Percentiles rank a stretch among this genome's conserved stretches.
These are phyloP conservation scores for Cordyceps cateniannulata DNA, from an alignment of 2,329 filamentous ascomycete genomes.

Conservation along the genomic window DNA sequence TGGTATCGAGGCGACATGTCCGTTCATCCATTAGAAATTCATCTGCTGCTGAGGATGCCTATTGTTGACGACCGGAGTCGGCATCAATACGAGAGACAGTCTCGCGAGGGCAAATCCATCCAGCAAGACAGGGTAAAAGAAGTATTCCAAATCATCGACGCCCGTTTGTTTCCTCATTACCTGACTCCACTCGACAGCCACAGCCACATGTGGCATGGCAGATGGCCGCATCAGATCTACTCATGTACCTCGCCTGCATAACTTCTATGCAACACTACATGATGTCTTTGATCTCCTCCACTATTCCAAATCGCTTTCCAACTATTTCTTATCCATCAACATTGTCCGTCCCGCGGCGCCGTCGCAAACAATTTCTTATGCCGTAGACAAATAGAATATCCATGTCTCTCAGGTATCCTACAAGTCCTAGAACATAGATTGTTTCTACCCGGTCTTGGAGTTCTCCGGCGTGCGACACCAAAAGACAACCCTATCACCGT, in stretches of 20 bases:
- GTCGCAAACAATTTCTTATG: no score
- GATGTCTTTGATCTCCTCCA: neutral
- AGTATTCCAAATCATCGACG: slow-evolving; percentile 4
- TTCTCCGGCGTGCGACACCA: no score
- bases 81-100: neutral
- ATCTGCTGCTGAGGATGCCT: no score
- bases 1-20: no score
- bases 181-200: neutral
- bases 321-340: no score
- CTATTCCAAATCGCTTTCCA: slow-evolving; percentile 3
- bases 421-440: no score
- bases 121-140: neutral
- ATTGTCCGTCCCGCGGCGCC: no score
- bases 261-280: neutral
- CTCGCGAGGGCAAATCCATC: neutral
- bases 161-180: neutral
- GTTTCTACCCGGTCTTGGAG: no score
- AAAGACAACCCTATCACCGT: no score
- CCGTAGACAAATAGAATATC: no score
- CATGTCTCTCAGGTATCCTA: no score
- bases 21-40: no score
- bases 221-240: neutral
- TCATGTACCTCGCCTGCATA: neutral
- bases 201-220: neutral
- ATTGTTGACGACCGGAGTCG: neutral